Evolutionary conservation across 108 stramenopile genomes (phyloP), one percentile per base, ranked within the genome.

Genomic region (Bacterosira constricta): DNA sequence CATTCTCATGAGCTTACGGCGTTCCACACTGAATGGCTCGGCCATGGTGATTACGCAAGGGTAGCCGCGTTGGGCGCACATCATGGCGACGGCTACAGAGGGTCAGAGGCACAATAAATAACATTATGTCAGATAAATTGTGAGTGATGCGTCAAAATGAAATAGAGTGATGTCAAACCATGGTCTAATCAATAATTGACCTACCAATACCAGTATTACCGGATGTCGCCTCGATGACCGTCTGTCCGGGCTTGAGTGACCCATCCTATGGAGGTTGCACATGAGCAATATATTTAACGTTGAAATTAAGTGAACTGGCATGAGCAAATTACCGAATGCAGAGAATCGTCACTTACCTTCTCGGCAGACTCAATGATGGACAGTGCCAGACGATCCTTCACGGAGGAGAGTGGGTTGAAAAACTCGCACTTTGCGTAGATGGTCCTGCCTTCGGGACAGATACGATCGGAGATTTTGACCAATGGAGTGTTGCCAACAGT

Each of bases 341-440:
- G n/a, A n/a, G n/a, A n/a, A n/a, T n/a, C n/a, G n/a, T n/a, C n/a
- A n/a, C n/a, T n/a, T n/a, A n/a, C n/a, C n/a, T 65, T 66, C 57
- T 96, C 96, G 4, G 92, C 92, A 15, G 87, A 76, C 25, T 93
- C 88, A 67, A 97, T 93, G 62, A 88, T 79, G 6, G 74, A 46
- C 41, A 96, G 83, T 17, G 82, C 79, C 37, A 90, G 46, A 39
- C 97, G 87, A 80, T 97, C 97, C 85, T 97, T 97, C 74, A 95
- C 91, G 26, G 86, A 83, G 7, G 84, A 81, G 31, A 82, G 66
- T 1, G 96, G 94, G 53, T 95, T 95, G 29, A 90, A 82, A 53
- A 65, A 89, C 66, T 96, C 96, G 37, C 59, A 66, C 67, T 90
- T 90, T 41, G 75, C 83, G 49, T 85, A 87, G 38, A 90, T 82